Evolutionary conservation across 2,329 filamentous ascomycete genomes (phyloP), one percentile per base, ranked within the genome.

Genomic region (Penicillium sp.): DNA sequence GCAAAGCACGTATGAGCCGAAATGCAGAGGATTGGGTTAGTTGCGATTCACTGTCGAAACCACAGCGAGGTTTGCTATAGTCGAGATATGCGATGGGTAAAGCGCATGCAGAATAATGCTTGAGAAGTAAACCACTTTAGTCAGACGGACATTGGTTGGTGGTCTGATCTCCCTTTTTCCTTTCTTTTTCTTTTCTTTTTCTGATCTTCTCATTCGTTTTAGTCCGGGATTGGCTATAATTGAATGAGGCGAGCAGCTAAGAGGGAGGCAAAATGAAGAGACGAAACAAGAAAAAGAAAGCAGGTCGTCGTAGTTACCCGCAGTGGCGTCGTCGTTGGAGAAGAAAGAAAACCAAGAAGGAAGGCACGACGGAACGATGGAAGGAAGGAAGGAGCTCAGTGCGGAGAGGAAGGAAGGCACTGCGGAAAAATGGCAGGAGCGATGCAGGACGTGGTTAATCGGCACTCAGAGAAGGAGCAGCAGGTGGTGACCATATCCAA

Each of bases 361-460:
- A 46, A 53, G 42, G 28, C 28, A 21, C 38, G 24, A 45, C 38
- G 35, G 38, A 26, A 52, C 18, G 1, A 20, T 12, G 23, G 28
- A n/a, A 43, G 26, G 20, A 14, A 30, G 24, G 18, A 24, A 28
- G 49, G 49, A 51, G 24, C 18, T 9, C 21, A 38, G 33, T 20
- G 33, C 35, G n/a, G 8, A 40, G n/a, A 18, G 3, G n/a, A 18
- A 52, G 35, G 35, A 52, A 30, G n/a, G 49, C 42, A 43, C 40
- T 42, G 42, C 52, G 24, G 16, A 12, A 42, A 23, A 18, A 35
- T 9, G 45, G 52, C 33, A 55, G 52, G 46, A 42, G 52, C 43
- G 52, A 24, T 48, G 52, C 43, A 55, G 52, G 45, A 55, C 30
- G 52, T 20, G 52, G 33, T n/a, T 20, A 52, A 47, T 56, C n/a